Base-by-base conservation (phyloP, 495 filamentous ascomycete genomes). In the Apiosordaria backusii region DNA sequence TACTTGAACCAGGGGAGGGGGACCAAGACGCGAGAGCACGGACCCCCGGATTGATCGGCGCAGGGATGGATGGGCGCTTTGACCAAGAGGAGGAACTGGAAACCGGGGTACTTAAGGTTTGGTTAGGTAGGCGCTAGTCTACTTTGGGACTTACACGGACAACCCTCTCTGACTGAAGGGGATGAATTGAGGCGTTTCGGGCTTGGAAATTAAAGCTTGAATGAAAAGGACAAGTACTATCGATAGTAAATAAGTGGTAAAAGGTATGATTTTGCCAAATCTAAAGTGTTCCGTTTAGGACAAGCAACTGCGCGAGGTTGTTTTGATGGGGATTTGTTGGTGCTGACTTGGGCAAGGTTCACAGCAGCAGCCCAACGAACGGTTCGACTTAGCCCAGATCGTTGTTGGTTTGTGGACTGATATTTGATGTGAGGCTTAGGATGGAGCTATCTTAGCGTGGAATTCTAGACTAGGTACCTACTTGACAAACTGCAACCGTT, bases 41-140 rank as follows among this genome's bases (percentile, higher is more conserved):
- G 65, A 22, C 58, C 57, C 29, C 62, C 21, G 58, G 66, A 62
- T 68, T 68, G 66, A 68, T 68, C 62, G 62, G 21, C 62, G 62
- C 66, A 68, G 66, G 66, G 66, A 50, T 65, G 5, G 15, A 23
- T 25, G n/a, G 23, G 57, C 23, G 13, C 35, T 60, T 50, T 60
- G 25, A 27, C 62, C 57, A 53, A 4, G 13, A 19, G 9, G 18
- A 55, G 54, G 25, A n/a, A n/a, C n/a, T 13, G 9, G 35, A 13
- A 45, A 45, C 22, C 52, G n/a, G 52, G 52, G 52, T 23, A 15
- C 6, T 3, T 7, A 6, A 22, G 57, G 57, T 21, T 58, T 23
- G 55, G 55, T 23, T 23, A 21, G 21, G 13, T 5, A 58, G 18
- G 9, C 57, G 23, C 57, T 60, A 26, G 57, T 6, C 26, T 24